phyloP scores from a whole-genome alignment of 169 alveolate species.

The Plasmodium fragile region DNA sequence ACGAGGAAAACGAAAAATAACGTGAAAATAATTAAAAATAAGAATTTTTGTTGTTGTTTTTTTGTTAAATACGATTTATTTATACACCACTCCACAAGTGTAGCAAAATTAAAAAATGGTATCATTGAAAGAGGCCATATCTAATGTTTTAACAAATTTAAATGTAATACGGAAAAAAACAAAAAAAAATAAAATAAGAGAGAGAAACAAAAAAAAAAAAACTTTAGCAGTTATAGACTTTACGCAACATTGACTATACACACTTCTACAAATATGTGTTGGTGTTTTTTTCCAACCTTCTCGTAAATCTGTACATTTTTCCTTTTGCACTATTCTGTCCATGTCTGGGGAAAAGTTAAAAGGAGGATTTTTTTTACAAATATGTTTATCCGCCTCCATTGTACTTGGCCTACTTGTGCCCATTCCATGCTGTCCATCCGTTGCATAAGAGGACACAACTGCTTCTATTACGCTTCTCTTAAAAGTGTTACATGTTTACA shows the following conservation, averaged over 20 bases:
- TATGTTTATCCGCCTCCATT: background rate
- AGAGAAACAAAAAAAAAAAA: background rate
- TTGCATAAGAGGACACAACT: background rate
- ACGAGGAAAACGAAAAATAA: background rate
- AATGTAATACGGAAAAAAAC: slow-evolving; percentile 22
- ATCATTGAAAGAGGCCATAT: slow-evolving; percentile 51
- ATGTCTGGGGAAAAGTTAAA: background rate
- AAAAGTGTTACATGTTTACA: background rate
- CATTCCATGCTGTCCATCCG: background rate
- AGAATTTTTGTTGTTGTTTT: slow-evolving; percentile 25
- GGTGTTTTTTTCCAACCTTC: background rate
- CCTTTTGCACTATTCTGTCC: background rate
- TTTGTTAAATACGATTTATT: slow-evolving; percentile 7
- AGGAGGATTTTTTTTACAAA: background rate
- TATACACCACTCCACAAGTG: slow-evolving; percentile 4
- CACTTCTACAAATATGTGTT: background rate
- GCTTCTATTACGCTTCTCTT: background rate
- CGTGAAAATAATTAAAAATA: background rate
- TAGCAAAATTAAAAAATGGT: slow-evolving; percentile 19
- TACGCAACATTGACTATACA: background rate
- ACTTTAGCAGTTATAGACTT: background rate
- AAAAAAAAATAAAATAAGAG: background rate
- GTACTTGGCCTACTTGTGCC: background rate
- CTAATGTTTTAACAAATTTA: slow-evolving; percentile 32
- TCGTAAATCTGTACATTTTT: background rate